These are phyloP conservation scores for Phylloporus sp. DNA, from an alignment of 768 basidiomycete genomes.

Conservation along the genomic window DNA sequence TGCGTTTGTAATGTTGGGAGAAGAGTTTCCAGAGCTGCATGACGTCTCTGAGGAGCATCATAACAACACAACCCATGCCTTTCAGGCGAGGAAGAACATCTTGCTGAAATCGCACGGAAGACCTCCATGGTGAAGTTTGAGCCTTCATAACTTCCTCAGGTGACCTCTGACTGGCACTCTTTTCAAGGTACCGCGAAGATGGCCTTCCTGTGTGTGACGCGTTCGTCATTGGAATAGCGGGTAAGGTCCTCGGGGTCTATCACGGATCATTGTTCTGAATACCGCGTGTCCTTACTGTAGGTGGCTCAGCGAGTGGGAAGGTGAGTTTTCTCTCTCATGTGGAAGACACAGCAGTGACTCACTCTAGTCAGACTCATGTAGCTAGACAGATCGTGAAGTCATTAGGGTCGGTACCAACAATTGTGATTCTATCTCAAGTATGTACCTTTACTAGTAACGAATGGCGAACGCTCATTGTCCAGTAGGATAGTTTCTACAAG, in stretches of 20 bases:
- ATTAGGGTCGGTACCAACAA: conserved; percentile 79
- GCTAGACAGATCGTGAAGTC: conserved; percentile 76
- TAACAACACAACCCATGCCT: conserved; percentile 15
- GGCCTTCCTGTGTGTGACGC: conserved; percentile 68
- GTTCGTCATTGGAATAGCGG: conserved; percentile 82
- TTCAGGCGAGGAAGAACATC: conserved; percentile 58
- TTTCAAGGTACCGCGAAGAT: conserved; percentile 70
- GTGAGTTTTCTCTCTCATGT: conserved; percentile 35
- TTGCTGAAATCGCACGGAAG: conserved; percentile 81
- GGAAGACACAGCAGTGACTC: conserved; percentile 1
- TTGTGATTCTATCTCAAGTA: conserved; percentile 89
- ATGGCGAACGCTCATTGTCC: background rate
- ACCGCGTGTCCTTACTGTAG: conserved; percentile 34
- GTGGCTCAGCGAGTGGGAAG: conserved; percentile 87
- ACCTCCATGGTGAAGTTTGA: conserved; percentile 64
- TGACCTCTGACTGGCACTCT: conserved; percentile 11
- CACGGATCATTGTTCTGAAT: background rate
- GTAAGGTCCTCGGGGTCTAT: conserved; percentile 36
- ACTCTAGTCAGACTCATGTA: conserved; percentile 65
- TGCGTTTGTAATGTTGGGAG: conserved; percentile 22
- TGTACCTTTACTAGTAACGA: conserved; percentile 1
- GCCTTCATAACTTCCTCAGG: conserved; percentile 1
- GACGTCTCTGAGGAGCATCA: conserved; percentile 17
- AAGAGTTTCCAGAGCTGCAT: conserved; percentile 22
- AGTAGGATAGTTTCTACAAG: conserved; percentile 93